Base-by-base conservation (phyloP, 768 basidiomycete genomes). In the Amanita molliuscula region DNA sequence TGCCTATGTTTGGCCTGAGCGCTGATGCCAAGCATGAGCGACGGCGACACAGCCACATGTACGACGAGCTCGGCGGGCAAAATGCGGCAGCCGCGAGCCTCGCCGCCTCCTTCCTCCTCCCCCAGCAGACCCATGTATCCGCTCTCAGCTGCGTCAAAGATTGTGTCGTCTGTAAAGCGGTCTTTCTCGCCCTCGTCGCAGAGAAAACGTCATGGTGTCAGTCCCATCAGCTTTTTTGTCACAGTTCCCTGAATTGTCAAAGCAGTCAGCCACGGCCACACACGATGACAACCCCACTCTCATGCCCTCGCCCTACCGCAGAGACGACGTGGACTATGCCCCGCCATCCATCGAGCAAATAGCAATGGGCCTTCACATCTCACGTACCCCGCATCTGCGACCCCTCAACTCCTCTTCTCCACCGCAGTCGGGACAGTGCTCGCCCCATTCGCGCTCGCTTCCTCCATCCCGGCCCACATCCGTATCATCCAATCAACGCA, bases 361-460 rank as follows among this genome's bases (percentile, higher is more conserved):
- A 53, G 81, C 82, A 11, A 87, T 88, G 84, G 85, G 85, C 16
- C 71, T 88, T 20, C 85, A 88, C 62, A 67, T 83, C 26, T 87
- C 85, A 5, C 78, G 82, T 33, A 88, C 85, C 1, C 85, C 85
- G 3, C 84, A 87, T 60, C 65, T 87, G 25, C 74, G 79, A 37
- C 71, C 75, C 7, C 60, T 67, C 15, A 59, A 56, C 36, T 53
- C 66, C 2, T 60, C 66, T 20, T 60, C 66, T 20, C 52, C 58
- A 20, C 65, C 21, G 3, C 50, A 43, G 20, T 15, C 26, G 13
- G 23, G 6, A 25, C 42, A 23, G 9, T 31, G 9, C 15, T 38
- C 44, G 1, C 31, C 66, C 52, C 62, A 58, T 45, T 50, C 50
- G 53, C 26, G 41, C 52, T 28, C 58, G 53, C 50, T 58, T 55